Evolutionary conservation across 805 yeast genomes (phyloP).

Genomic region (Pichia sporocuriosa): DNA sequence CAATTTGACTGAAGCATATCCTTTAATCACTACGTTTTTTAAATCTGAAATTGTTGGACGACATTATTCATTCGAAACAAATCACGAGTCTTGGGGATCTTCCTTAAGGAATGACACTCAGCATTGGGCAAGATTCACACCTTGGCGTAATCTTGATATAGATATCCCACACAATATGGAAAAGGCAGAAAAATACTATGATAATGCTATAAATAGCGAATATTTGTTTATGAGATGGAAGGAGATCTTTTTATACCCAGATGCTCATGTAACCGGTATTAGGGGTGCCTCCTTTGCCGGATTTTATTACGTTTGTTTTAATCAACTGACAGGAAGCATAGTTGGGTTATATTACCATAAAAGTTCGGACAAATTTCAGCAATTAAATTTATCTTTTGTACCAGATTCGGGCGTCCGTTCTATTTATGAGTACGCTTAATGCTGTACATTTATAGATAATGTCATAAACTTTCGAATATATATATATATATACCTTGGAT

Average conservation of each 20-base stretch:
- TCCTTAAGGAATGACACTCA: constrained; percentile 45
- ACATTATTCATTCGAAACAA: constrained; percentile 52
- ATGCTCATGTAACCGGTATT: constrained; percentile 54
- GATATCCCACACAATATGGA: constrained; percentile 26
- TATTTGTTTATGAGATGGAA: constrained; percentile 91
- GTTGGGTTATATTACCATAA: constrained; percentile 79
- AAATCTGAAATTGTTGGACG: constrained; percentile 64
- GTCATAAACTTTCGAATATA: background rate
- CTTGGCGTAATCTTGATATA: constrained; percentile 30
- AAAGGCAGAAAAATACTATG: constrained; percentile 22
- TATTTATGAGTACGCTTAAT: constrained; percentile 23
- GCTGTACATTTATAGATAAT: background rate
- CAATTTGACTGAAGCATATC: constrained; percentile 56
- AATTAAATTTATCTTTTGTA: constrained; percentile 54
- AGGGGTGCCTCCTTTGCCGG: constrained; percentile 86
- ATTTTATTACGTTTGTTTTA: constrained; percentile 80
- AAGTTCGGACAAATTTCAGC: constrained; percentile 74
- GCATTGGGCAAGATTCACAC: constrained; percentile 54
- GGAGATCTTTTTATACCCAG: constrained; percentile 80
- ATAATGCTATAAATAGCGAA: constrained; percentile 31
- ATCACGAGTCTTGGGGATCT: constrained; percentile 48
- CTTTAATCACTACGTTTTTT: constrained; percentile 64
- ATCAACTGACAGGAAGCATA: constrained; percentile 67
- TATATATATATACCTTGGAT: background rate
- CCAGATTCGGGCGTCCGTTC: constrained; percentile 41